Evolutionary conservation across 305 asterid genomes (phyloP).

Genomic region (Fraxinus angustifolia): DNA sequence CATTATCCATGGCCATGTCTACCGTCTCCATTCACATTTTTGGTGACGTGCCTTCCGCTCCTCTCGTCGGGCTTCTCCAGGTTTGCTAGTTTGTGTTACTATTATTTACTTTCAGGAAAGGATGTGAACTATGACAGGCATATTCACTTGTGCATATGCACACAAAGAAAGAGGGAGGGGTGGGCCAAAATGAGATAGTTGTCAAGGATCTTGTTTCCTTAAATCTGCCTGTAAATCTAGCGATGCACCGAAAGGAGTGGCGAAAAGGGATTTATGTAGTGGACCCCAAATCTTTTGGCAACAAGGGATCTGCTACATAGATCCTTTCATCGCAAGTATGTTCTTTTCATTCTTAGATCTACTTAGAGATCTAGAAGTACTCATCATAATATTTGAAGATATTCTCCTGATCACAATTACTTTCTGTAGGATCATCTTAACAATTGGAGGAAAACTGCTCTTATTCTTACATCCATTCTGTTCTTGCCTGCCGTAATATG

Average conservation of each 20-base stretch:
- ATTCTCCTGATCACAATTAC: neutral
- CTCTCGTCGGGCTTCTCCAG: constrained; percentile 94
- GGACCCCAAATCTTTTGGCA: neutral
- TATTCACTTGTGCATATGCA: neutral
- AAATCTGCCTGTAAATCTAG: neutral
- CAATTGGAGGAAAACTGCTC: constrained; percentile 84
- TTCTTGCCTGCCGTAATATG: constrained; percentile 77
- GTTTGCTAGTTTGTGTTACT: constrained; percentile 50
- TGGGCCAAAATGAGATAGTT: neutral
- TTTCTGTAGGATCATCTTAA: constrained; percentile 62
- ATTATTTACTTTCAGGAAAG: neutral
- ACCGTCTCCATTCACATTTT: constrained; percentile 85
- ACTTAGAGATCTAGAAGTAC: neutral
- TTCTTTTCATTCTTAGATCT: neutral
- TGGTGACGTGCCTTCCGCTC: constrained; percentile 94
- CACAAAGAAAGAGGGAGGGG: neutral
- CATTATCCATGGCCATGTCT: constrained; percentile 88
- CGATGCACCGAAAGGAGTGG: neutral
- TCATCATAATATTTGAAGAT: neutral
- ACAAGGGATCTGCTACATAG: neutral
- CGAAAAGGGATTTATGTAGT: neutral
- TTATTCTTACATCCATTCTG: constrained; percentile 62
- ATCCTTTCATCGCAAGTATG: neutral
- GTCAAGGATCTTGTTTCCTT: neutral
- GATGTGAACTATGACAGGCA: neutral